Evolutionary conservation across 345 rosid genomes (phyloP).

Genomic region (Cardamine resedifolia): DNA sequence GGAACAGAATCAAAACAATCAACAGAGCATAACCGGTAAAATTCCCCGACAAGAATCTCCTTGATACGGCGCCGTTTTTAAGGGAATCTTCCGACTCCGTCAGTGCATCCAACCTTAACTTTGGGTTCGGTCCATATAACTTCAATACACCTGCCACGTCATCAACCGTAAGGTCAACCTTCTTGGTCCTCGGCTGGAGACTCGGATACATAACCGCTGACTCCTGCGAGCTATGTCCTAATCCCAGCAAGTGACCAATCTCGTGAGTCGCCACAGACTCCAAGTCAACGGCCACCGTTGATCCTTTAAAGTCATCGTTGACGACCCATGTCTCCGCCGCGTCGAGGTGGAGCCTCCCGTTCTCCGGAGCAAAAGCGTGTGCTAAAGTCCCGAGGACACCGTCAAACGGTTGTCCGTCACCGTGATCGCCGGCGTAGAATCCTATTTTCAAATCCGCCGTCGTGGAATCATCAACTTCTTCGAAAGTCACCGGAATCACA

Average conservation of each 20-base stretch:
- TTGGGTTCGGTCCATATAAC: constrained; percentile 77
- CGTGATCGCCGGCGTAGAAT: constrained; percentile 64
- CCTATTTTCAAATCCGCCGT: constrained; percentile 69
- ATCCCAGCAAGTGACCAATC: constrained; percentile 85
- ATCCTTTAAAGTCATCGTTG: constrained; percentile 50
- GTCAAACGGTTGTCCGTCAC: constrained; percentile 87
- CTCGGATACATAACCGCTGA: constrained; percentile 97
- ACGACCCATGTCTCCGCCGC: constrained; percentile 78
- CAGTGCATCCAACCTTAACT: constrained; percentile 59
- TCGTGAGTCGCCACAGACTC: constrained; percentile 97
- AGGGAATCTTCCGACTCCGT: constrained; percentile 56
- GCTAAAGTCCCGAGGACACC: constrained; percentile 84
- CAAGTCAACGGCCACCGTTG: constrained; percentile 69
- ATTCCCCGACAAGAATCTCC: constrained; percentile 29
- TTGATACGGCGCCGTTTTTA: constrained; percentile 33
- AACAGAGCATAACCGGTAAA: constrained; percentile 38
- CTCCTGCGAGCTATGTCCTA: constrained; percentile 72
- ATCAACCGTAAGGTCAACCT: constrained; percentile 67
- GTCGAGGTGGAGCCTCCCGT: constrained; percentile 81
- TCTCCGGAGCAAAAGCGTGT: constrained; percentile 87
- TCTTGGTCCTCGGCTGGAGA: constrained; percentile 59
- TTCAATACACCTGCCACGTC: constrained; percentile 84
- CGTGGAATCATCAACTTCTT: constrained; percentile 44
- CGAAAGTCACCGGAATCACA: constrained; percentile 71
- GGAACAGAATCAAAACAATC: constrained; percentile 36